These are phyloP conservation scores for Steccherinum ochraceum DNA, from an alignment of 768 basidiomycete species.

Conservation along the genomic window DNA sequence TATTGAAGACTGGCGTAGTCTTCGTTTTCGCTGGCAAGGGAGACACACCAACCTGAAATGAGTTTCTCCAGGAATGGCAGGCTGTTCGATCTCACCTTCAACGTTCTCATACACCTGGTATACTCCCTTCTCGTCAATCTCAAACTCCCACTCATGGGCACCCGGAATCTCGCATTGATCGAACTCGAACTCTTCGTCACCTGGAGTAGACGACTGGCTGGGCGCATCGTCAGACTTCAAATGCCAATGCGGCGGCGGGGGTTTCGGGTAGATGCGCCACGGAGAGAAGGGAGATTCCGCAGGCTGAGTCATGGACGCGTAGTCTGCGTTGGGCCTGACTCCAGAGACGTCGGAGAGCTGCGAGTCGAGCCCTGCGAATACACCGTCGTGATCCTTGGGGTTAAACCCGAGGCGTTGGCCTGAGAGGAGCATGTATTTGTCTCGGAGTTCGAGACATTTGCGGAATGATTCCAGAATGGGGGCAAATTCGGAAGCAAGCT, in stretches of 20 bases:
- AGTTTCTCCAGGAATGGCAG: background rate
- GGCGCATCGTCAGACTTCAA: conserved; percentile 41
- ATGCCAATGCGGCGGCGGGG: conserved; percentile 96
- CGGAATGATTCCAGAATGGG: conserved; percentile 65
- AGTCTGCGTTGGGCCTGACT: conserved; percentile 55
- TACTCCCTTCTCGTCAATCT: conserved; percentile 84
- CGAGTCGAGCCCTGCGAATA: conserved; percentile 64
- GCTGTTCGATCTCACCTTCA: conserved; percentile 23
- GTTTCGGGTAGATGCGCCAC: conserved; percentile 90
- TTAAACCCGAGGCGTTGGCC: conserved; percentile 92
- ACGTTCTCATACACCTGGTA: conserved; percentile 70
- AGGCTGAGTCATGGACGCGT: conserved; percentile 17
- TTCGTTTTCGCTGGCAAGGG: background rate
- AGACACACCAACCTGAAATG: background rate
- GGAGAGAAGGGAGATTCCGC: conserved; percentile 33
- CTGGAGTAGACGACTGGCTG: background rate
- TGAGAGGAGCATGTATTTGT: conserved; percentile 90
- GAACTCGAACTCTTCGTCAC: conserved; percentile 55
- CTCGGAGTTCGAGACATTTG: conserved; percentile 83
- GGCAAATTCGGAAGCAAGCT: conserved; percentile 15
- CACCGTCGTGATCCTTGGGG: conserved; percentile 83
- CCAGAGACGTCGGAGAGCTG: conserved; percentile 59
- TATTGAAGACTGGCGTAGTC: conserved; percentile 59
- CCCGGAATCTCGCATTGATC: conserved; percentile 72
- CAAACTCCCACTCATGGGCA: conserved; percentile 52